Base-by-base conservation (phyloP, 1,284 basidiomycete species). In the Cryptococcus jaspeensis region DNA sequence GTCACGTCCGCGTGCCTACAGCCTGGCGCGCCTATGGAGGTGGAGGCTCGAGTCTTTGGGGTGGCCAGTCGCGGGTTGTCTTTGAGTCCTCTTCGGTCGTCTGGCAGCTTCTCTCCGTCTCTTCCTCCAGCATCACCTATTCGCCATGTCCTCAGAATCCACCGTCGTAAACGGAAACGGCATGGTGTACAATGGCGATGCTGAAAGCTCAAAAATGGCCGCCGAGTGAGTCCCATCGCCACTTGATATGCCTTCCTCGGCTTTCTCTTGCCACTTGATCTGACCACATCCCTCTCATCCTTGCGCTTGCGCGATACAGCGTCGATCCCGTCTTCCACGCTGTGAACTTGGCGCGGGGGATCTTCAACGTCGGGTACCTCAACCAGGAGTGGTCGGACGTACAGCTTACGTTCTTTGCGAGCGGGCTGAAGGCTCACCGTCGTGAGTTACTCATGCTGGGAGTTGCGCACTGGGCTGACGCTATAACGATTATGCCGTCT, bases 341-440 rank as follows among this genome's bases (percentile, higher is more conserved):
- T 35, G 40, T 64, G 12, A 52, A 53, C 32, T 44, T 65, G 11
- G 46, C 67, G 5, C 55, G 55, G 28, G 72, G 70, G 58, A 61
- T 70, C 37, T 74, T 69, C 62, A 67, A 70, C 49, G 62, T 64
- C 16, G 72, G 73, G 16, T 75, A 72, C 58, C 56, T 64, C 18
- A 56, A 64, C 12, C 69, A 72, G 56, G 63, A 72, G 43, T 75
- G 68, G 66, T 61, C 72, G 32, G 74, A 76, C 47, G 61, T 76
- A 9, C 65, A 72, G 41, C 47, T 76, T 4, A 54, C 64, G 8
- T 74, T 76, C 56, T 73, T 73, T 59, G 60, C 57, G 38, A 57
- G 64, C 28, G 60, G 62, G 7, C 45, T 73, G 53, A 70, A 73
- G 50, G 64, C 74, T 3, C 76, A 78, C 59, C 63, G 76, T 47